Percentiles rank a stretch among this genome's conserved stretches.
Evolutionary conservation across 2,329 filamentous ascomycete genomes (phyloP).

Genomic region (Fusarium liriodendri): DNA sequence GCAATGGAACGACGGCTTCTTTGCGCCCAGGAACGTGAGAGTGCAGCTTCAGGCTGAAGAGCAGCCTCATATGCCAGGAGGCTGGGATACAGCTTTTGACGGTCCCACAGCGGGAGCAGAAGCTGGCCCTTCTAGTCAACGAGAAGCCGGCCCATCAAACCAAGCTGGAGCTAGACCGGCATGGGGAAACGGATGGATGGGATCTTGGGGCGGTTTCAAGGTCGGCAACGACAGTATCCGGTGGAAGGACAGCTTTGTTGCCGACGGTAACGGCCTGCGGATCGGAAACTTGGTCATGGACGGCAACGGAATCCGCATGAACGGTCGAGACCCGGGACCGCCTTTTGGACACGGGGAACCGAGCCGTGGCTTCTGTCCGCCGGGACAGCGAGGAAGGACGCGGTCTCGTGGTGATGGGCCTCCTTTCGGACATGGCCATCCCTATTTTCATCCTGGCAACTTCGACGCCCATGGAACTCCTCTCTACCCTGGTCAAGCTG

Average conservation of each 20-base stretch:
- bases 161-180: neutral
- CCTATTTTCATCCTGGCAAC: constrained; percentile 1
- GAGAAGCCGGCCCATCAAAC: constrained; percentile 15
- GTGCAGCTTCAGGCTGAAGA: constrained; percentile 49
- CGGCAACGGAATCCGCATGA: constrained; percentile 51
- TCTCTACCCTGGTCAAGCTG: constrained; percentile 27
- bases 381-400: neutral
- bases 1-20: constrained; percentile 70
- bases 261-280: constrained; percentile 58
- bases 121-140: constrained; percentile 21
- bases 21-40: constrained; percentile 60
- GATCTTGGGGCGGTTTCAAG: constrained; percentile 49
- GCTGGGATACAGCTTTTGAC: constrained; percentile 40
- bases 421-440: constrained; percentile 6
- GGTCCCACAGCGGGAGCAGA: constrained; percentile 12
- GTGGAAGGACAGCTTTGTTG: constrained; percentile 56
- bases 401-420: constrained; percentile 2
- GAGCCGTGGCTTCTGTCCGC: neutral
- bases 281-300: constrained; percentile 59
- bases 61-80: constrained; percentile 41
- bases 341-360: neutral
- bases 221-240: constrained; percentile 58
- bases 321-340: constrained; percentile 3
- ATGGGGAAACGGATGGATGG: constrained; percentile 17
- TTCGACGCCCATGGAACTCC: constrained; percentile 12